These are phyloP conservation scores for Trichoderma sp. DNA, from an alignment of 2,329 filamentous ascomycete species.

Conservation along the genomic window DNA sequence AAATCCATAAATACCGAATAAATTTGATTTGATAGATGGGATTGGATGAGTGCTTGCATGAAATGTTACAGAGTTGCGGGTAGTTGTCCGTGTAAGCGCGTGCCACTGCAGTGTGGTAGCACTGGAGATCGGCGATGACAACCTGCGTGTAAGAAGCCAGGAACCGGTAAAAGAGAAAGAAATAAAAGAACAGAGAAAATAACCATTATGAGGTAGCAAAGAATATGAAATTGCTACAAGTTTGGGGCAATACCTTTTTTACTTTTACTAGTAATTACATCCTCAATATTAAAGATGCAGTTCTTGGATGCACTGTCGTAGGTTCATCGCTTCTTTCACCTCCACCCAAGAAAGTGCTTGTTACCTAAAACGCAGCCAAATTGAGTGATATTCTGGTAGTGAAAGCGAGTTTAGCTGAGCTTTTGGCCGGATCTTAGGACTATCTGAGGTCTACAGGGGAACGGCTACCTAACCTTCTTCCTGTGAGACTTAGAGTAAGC, in stretches of 20 bases:
- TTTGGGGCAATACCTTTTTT: not conserved
- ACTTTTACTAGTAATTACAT: too few relatives aligned
- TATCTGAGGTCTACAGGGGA: not conserved
- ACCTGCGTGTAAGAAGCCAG: not conserved
- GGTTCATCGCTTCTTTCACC: not conserved
- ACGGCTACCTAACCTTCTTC: not conserved
- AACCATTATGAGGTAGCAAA: not conserved
- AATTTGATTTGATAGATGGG: not conserved
- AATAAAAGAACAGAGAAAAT: not conserved
- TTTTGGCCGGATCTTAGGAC: not conserved
- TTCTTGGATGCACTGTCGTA: not conserved
- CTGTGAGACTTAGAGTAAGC: not conserved
- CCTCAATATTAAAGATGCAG: too few relatives aligned
- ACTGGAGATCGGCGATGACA: not conserved
- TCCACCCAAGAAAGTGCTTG: not conserved
- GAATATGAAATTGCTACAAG: fast-evolving
- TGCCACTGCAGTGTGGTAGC: not conserved
- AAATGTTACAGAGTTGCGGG: too few relatives aligned
- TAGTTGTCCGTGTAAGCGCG: not conserved
- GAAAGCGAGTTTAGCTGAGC: not conserved
- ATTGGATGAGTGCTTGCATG: not conserved
- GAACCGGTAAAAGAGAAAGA: not conserved
- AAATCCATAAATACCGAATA: not conserved
- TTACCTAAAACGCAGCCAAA: not conserved
- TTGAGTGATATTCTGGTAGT: not conserved